Percentiles rank a stretch among this genome's conserved stretches.
Evolutionary conservation across 345 rosid species (phyloP).

Genomic region (Eutrema heterophyllum): DNA sequence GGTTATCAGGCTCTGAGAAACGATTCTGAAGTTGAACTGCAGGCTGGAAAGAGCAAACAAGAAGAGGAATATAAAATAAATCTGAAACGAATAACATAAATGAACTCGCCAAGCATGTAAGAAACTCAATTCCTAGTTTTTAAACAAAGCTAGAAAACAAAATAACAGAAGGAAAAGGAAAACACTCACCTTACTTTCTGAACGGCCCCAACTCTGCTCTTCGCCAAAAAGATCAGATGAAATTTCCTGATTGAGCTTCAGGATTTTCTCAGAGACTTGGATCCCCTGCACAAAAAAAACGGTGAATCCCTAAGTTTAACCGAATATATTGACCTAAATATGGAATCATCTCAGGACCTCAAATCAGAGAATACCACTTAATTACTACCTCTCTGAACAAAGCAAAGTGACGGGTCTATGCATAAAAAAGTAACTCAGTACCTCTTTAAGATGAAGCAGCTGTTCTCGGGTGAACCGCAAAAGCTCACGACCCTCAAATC

Average conservation of each 20-base stretch:
- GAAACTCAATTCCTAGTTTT: not conserved
- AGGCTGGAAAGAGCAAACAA: slow-evolving; percentile 35
- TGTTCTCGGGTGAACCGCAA: slow-evolving; percentile 66
- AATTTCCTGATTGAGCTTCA: slow-evolving; percentile 59
- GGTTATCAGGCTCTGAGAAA: slow-evolving; percentile 75
- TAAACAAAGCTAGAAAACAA: not conserved
- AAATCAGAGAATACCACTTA: not conserved
- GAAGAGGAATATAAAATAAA: not conserved
- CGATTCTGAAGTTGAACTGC: slow-evolving; percentile 53
- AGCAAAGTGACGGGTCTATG: not conserved
- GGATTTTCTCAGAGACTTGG: slow-evolving; percentile 56
- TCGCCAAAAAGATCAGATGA: slow-evolving; percentile 72
- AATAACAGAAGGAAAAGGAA: not conserved
- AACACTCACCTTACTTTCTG: slow-evolving; percentile 57
- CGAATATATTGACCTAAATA: not conserved
- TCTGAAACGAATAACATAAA: not conserved
- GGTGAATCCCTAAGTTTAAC: not conserved
- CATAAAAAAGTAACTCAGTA: not conserved
- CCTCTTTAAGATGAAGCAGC: slow-evolving; percentile 70
- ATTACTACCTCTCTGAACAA: not conserved
- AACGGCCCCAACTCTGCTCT: slow-evolving; percentile 67
- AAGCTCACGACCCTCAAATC: slow-evolving; percentile 59
- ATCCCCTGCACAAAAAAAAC: slow-evolving; percentile 31
- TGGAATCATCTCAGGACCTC: not conserved
- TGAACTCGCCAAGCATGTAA: not conserved